phyloP scores from a whole-genome alignment of 805 yeast species.

The Ogataea neopini region DNA sequence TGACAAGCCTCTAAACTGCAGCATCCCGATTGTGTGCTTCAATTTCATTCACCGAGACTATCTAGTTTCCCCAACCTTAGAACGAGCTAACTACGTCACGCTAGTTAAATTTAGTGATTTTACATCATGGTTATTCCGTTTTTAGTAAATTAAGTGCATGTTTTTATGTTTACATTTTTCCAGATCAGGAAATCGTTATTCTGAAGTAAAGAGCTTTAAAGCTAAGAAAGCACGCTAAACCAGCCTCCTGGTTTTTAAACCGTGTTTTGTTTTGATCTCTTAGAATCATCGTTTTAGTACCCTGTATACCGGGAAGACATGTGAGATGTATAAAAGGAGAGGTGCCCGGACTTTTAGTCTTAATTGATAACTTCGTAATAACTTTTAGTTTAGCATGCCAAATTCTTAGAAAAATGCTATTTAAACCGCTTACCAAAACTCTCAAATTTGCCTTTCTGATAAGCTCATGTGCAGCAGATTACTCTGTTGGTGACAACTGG shows the following conservation, averaged over 20 bases:
- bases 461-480: slow-evolving; percentile 33
- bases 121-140: not conserved
- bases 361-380: not conserved
- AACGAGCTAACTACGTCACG: too few relatives aligned
- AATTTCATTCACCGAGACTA: too few relatives aligned
- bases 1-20: too few relatives aligned
- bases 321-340: not conserved
- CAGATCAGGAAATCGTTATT: slow-evolving; percentile 11
- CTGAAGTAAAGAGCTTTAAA: not conserved
- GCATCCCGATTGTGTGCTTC: too few relatives aligned
- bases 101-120: not conserved
- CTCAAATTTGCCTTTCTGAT: not conserved
- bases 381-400: not conserved
- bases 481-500: slow-evolving; percentile 61
- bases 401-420: not conserved
- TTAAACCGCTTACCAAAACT: not conserved
- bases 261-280: slow-evolving; percentile 2
- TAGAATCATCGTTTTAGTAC: not conserved
- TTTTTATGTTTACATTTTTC: slow-evolving; percentile 13
- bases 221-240: slow-evolving; percentile 8
- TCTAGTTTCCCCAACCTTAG: too few relatives aligned
- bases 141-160: slow-evolving; percentile 11
- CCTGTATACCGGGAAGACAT: not conserved
- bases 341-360: not conserved
- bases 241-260: slow-evolving; percentile 12